A percentile compares a stretch with the other conserved stretches of the same genome.
phyloP scores from a whole-genome alignment of 371 early-diverging fungal species.

The Capniomyces stellatus region DNA sequence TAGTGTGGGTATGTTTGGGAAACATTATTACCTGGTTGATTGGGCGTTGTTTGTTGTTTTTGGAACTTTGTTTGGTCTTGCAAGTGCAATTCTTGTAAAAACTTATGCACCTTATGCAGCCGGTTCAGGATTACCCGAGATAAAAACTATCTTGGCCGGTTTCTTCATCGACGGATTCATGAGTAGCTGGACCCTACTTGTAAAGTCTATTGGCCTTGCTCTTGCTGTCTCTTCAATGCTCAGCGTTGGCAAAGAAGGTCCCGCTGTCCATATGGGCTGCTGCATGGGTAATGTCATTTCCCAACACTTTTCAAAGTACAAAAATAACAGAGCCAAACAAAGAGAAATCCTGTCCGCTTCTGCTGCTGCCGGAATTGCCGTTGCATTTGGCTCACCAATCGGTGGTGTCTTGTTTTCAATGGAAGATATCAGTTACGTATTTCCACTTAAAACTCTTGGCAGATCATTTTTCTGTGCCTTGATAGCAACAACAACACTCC shows the following conservation, averaged over 20 bases:
- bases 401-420: slow-evolving; percentile 83
- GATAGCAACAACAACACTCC: slow-evolving; percentile 62
- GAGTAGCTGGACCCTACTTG: slow-evolving; percentile 60
- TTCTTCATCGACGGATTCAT: slow-evolving; percentile 81
- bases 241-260: slow-evolving; percentile 84
- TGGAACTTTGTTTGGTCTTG: neutral
- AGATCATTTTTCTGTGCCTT: slow-evolving; percentile 80
- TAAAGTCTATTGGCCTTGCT: slow-evolving; percentile 73
- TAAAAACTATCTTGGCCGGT: slow-evolving; percentile 69
- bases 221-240: slow-evolving; percentile 68
- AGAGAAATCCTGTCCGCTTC: slow-evolving; percentile 78
- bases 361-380: slow-evolving; percentile 77
- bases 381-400: slow-evolving; percentile 85
- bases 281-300: slow-evolving; percentile 73
- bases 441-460: slow-evolving; percentile 81
- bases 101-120: slow-evolving; percentile 40
- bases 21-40: slow-evolving; percentile 11
- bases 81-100: slow-evolving; percentile 19
- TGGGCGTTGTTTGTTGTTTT: slow-evolving; percentile 15
- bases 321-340: slow-evolving; percentile 52
- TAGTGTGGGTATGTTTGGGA: slow-evolving; percentile 29
- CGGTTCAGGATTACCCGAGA: slow-evolving; percentile 87
- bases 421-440: slow-evolving; percentile 83
- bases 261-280: slow-evolving; percentile 84
- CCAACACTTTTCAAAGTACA: slow-evolving; percentile 59